Percentiles rank a stretch among this genome's conserved stretches.
Evolutionary conservation across 495 filamentous ascomycete genomes (phyloP).

Genomic region (Lichenothelia convexa): DNA sequence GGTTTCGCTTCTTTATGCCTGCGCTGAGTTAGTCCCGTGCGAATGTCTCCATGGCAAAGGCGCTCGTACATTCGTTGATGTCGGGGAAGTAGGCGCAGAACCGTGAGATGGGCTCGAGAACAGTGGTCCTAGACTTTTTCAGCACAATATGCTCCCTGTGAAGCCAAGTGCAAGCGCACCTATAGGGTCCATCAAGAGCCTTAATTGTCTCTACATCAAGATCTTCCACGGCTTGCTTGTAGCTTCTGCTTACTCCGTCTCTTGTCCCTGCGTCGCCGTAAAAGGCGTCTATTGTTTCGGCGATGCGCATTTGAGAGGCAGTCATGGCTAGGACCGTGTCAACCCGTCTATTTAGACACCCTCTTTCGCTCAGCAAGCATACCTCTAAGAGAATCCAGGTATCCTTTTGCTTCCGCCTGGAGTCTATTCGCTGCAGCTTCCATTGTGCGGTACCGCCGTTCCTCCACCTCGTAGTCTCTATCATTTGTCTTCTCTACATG

Average conservation of each 20-base stretch:
- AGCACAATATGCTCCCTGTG: neutral
- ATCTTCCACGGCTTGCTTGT: conserved; percentile 96
- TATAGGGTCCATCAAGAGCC: conserved; percentile 90
- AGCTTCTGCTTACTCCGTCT: conserved; percentile 85
- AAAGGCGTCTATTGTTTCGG: conserved; percentile 97
- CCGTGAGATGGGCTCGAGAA: conserved; percentile 80
- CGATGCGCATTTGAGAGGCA: conserved; percentile 97
- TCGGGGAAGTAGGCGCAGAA: conserved; percentile 99
- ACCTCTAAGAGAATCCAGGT: conserved; percentile 88
- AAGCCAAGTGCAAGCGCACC: conserved; percentile 27
- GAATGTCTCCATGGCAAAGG: neutral
- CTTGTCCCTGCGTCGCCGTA: conserved; percentile 90
- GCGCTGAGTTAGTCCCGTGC: neutral
- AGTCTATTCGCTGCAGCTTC: conserved; percentile 78
- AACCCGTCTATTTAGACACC: conserved; percentile 2
- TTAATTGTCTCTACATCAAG: conserved; percentile 97
- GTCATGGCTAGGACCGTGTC: conserved; percentile 61
- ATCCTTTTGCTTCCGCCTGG: conserved; percentile 95
- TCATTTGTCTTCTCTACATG: conserved; percentile 97
- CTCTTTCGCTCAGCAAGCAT: conserved; percentile 2
- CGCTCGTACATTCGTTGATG: conserved; percentile 73
- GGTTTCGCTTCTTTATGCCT: conserved; percentile 93
- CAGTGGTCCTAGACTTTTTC: conserved; percentile 46
- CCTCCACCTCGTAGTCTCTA: conserved; percentile 95
- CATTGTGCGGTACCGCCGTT: conserved; percentile 93